A percentile compares a stretch with the other conserved stretches of the same genome.
phyloP scores from a whole-genome alignment of 2,329 filamentous ascomycete genomes.

The Penicillium aurantiogriseum region DNA sequence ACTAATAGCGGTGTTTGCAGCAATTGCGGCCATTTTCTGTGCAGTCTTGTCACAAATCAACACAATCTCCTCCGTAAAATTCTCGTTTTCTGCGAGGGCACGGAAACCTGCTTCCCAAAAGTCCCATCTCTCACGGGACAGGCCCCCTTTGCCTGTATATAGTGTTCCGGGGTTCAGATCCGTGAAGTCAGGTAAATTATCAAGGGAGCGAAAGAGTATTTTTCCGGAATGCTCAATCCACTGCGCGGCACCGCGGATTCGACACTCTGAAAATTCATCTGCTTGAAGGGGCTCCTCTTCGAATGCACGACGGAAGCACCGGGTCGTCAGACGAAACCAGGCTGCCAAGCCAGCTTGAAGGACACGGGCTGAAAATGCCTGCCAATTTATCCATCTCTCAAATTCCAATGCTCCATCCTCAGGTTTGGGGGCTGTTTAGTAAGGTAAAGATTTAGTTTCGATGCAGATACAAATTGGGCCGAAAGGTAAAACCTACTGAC shows the following conservation, averaged over 20 bases:
- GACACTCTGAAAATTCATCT: background rate
- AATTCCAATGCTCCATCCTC: background rate
- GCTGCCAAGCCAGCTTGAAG: background rate
- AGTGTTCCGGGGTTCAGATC: background rate
- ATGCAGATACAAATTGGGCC: background rate
- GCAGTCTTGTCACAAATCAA: background rate
- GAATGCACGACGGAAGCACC: background rate
- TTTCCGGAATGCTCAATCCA: background rate
- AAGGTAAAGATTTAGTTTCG: background rate
- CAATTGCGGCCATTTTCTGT: background rate
- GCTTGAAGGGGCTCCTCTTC: background rate
- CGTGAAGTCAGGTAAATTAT: background rate
- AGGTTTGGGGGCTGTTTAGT: background rate
- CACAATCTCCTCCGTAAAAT: background rate
- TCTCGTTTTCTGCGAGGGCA: background rate
- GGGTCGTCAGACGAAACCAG: background rate
- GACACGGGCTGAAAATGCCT: slow-evolving; percentile 1
- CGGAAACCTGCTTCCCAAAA: background rate
- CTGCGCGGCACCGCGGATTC: background rate
- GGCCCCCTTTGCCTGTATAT: background rate
- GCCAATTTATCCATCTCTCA: background rate
- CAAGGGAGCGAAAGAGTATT: background rate
- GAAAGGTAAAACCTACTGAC: background rate
- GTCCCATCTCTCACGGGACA: background rate
- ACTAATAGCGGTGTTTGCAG: background rate